Percentiles rank a stretch among this genome's conserved stretches.
Evolutionary conservation across 345 rosid species (phyloP).

Genomic region (Pistacia vera): DNA sequence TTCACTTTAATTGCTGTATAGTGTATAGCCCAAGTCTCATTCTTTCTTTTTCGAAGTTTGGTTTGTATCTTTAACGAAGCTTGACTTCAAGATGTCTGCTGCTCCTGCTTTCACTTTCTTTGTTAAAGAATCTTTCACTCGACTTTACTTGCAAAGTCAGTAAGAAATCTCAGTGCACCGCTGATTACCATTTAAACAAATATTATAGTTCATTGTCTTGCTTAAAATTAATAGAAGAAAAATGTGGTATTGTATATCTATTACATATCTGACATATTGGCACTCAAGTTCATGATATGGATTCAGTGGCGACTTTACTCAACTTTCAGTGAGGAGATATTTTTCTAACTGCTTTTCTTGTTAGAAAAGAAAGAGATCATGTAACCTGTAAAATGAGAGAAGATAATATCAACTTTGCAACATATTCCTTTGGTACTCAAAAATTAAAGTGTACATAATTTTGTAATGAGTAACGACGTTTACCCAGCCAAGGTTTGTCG

Average conservation of each 20-base stretch:
- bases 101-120: neutral
- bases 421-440: too few relatives aligned
- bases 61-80: neutral
- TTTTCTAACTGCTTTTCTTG: neutral
- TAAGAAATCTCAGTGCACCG: slow-evolving; percentile 19
- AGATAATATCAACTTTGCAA: too few relatives aligned
- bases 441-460: too few relatives aligned
- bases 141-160: slow-evolving; percentile 28
- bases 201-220: neutral
- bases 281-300: neutral
- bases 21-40: neutral
- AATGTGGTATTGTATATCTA: too few relatives aligned
- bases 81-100: neutral
- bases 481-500: too few relatives aligned
- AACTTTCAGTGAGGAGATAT: too few relatives aligned
- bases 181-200: neutral
- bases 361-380: neutral
- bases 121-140: slow-evolving; percentile 8
- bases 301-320: neutral
- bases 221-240: too few relatives aligned
- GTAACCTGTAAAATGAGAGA: neutral
- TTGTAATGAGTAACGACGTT: too few relatives aligned
- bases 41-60: neutral
- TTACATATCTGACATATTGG: neutral
- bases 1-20: neutral